These are phyloP conservation scores for Linderniella brevidens DNA, from an alignment of 257 asterid genomes.

Conservation along the genomic window DNA sequence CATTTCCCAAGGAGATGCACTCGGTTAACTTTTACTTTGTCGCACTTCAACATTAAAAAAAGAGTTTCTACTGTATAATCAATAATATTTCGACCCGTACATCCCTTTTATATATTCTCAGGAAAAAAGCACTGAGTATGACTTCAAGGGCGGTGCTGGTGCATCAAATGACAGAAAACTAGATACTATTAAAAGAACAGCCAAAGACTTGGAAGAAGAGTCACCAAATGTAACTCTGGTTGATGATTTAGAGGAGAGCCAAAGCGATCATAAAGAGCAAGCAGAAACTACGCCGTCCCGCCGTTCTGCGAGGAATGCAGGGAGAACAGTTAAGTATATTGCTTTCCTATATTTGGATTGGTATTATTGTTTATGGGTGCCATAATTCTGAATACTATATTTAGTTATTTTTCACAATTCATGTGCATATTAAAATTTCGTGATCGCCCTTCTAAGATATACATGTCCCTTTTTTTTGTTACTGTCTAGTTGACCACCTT, in stretches of 20 bases:
- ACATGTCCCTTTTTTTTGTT: too few relatives aligned
- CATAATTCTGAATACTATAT: too few relatives aligned
- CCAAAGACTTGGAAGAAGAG: conserved; percentile 20
- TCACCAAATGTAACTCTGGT: conserved; percentile 28
- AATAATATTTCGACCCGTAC: conserved; percentile 3
- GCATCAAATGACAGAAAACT: conserved; percentile 19
- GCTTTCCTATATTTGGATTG: too few relatives aligned
- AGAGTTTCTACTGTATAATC: conserved; percentile 2
- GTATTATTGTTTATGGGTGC: too few relatives aligned
- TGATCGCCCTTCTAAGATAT: too few relatives aligned
- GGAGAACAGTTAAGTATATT: conserved; percentile 46
- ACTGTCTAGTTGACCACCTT: too few relatives aligned
- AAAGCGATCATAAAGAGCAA: conserved; percentile 21
- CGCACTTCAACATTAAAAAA: conserved; percentile 7
- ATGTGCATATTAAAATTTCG: too few relatives aligned
- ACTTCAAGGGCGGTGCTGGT: conserved; percentile 82
- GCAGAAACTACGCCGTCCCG: conserved; percentile 48
- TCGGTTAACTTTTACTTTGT: conserved; percentile 27
- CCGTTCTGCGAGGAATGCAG: conserved; percentile 60
- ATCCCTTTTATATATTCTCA: conserved; percentile 10
- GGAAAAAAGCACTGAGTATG: conserved; percentile 33
- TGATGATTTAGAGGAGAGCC: conserved; percentile 36
- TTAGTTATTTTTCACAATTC: too few relatives aligned
- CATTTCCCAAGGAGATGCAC: conserved; percentile 56
- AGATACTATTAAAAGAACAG: conserved; percentile 17